A percentile compares a stretch with the other conserved stretches of the same genome.
Evolutionary conservation across 805 yeast genomes (phyloP).

Genomic region (Teunomyces tritomae): DNA sequence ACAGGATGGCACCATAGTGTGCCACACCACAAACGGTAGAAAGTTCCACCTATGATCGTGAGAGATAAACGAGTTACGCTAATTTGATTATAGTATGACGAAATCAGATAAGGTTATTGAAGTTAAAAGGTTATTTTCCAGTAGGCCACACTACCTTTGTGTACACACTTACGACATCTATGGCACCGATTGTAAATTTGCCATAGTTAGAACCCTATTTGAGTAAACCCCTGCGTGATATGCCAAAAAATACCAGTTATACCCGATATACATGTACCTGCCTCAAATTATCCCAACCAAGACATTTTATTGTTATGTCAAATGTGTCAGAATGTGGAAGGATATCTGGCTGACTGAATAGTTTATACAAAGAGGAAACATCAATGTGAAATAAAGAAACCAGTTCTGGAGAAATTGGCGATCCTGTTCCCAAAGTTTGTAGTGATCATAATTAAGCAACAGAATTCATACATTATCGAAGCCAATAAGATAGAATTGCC

Average conservation of each 20-base stretch:
- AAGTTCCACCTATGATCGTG: not conserved
- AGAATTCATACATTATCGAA: too few species aligned
- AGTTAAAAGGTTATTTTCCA: not conserved
- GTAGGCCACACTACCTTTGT: not conserved
- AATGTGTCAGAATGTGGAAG: too few species aligned
- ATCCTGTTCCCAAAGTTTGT: too few species aligned
- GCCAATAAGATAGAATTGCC: not conserved
- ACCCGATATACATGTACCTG: not conserved
- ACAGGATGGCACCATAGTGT: not conserved
- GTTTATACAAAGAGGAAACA: too few species aligned
- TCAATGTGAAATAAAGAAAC: too few species aligned
- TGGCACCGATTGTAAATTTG: not conserved
- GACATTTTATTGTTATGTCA: not conserved
- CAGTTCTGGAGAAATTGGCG: too few species aligned
- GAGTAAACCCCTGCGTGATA: too few species aligned
- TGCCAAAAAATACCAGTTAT: not conserved
- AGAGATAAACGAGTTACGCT: too few species aligned
- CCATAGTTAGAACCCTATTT: not conserved
- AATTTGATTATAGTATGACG: not conserved
- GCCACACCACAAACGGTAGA: not conserved
- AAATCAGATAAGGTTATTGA: not conserved
- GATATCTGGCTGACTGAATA: too few species aligned
- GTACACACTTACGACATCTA: constrained; percentile 1
- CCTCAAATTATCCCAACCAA: not conserved
- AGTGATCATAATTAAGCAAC: too few species aligned